These are phyloP conservation scores for Glonium stellatum DNA, from an alignment of 495 filamentous ascomycete genomes.

Conservation along the genomic window DNA sequence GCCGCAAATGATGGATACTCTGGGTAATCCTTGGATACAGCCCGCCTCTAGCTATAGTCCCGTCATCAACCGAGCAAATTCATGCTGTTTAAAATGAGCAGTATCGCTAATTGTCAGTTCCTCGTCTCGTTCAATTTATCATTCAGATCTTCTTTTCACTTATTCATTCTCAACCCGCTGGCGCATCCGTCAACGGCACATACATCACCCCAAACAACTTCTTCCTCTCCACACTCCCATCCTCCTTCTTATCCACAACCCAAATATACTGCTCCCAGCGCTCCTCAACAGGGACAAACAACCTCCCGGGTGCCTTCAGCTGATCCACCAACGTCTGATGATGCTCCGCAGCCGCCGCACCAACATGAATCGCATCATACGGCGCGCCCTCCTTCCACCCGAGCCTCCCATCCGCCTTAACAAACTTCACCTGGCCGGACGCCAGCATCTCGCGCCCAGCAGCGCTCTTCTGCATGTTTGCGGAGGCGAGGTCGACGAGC, in stretches of 20 bases:
- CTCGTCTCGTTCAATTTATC: background rate
- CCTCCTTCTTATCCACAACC: constrained; percentile 78
- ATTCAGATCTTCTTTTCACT: background rate
- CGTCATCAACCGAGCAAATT: background rate
- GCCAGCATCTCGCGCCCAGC: constrained; percentile 58
- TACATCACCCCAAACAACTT: constrained; percentile 80
- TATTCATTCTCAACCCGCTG: constrained; percentile 28
- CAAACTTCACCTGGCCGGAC: constrained; percentile 58
- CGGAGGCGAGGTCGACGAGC: constrained; percentile 62
- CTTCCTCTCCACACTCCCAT: constrained; percentile 66
- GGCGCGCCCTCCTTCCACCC: constrained; percentile 55
- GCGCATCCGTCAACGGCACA: constrained; percentile 89
- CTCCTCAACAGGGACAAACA: constrained; percentile 63
- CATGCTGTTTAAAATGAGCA: background rate
- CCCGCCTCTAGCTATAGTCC: background rate
- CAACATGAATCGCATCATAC: constrained; percentile 93
- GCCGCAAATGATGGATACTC: too few species aligned
- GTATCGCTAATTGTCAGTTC: background rate
- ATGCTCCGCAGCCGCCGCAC: constrained; percentile 71
- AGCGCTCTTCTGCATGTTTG: constrained; percentile 66
- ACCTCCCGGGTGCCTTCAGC: constrained; percentile 62
- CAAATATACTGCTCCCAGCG: constrained; percentile 67
- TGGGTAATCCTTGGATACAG: background rate
- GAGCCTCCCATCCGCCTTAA: constrained; percentile 73
- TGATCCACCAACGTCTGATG: constrained; percentile 71